A percentile compares a stretch with the other conserved stretches of the same genome.
Evolutionary conservation across 2,329 filamentous ascomycete species (phyloP).

Genomic region (Colletotrichum costaricense): DNA sequence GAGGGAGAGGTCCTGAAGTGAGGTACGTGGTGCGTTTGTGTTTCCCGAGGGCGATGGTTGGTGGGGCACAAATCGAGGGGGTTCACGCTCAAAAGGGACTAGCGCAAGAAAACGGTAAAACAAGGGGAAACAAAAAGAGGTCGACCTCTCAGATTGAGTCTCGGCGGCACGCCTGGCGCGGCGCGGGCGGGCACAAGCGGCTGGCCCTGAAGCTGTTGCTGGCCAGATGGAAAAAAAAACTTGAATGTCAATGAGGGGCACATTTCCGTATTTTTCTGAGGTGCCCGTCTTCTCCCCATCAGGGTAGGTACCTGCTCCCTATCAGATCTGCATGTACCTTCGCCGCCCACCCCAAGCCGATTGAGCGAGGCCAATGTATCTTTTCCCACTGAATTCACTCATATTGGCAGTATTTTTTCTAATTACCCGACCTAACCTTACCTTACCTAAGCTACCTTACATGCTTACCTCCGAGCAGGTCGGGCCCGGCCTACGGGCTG

Average conservation of each 20-base stretch:
- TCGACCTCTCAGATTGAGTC: conserved; percentile 30
- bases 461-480: conserved; percentile 27
- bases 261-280: neutral
- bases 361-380: neutral
- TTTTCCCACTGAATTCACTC: neutral
- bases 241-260: conserved; percentile 3
- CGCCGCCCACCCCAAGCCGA: neutral
- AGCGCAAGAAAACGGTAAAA: conserved; percentile 33
- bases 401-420: neutral
- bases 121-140: conserved; percentile 23
- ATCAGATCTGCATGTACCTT: neutral
- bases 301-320: conserved; percentile 2
- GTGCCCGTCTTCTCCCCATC: neutral
- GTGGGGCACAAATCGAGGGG: conserved; percentile 36
- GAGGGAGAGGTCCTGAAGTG: neutral
- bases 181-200: neutral
- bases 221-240: neutral
- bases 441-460: neutral
- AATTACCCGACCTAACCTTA: conserved; percentile 11
- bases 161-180: conserved; percentile 24
- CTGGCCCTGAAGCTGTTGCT: neutral
- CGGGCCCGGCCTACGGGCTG: neutral
- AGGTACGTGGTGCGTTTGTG: conserved; percentile 6
- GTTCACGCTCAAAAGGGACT: conserved; percentile 29
- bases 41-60: conserved; percentile 10